phyloP scores from a whole-genome alignment of 2,329 filamentous ascomycete genomes.

The Nemania diffusa region DNA sequence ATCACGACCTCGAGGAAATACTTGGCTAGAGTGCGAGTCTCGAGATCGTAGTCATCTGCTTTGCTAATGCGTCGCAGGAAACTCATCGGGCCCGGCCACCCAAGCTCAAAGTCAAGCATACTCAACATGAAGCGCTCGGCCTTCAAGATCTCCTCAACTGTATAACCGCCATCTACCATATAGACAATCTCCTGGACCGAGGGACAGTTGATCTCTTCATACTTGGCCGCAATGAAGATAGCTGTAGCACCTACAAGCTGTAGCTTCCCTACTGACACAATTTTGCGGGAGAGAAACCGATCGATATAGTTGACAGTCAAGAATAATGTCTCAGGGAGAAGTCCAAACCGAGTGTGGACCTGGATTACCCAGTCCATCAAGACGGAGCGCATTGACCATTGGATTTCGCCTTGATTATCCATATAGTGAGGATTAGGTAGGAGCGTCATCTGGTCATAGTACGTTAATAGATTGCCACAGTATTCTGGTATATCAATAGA shows the following conservation, averaged over 20 bases:
- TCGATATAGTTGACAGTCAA: conserved; percentile 97
- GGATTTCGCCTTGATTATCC: conserved; percentile 95
- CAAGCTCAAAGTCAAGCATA: conserved; percentile 94
- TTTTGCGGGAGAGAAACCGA: conserved; percentile 92
- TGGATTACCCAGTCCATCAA: conserved; percentile 99
- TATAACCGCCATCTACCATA: conserved; percentile 96
- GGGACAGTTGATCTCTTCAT: conserved; percentile 98
- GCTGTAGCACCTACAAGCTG: conserved; percentile 97
- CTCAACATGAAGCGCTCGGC: conserved; percentile 98
- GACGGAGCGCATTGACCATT: conserved; percentile 98
- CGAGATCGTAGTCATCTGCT: conserved; percentile 95
- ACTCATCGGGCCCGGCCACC: conserved; percentile 99
- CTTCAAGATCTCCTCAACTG: conserved; percentile 90
- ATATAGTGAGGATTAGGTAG: conserved; percentile 93
- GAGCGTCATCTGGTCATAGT: conserved; percentile 71
- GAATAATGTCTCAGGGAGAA: conserved; percentile 95
- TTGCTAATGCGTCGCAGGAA: conserved; percentile 97
- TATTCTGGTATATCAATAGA: background rate
- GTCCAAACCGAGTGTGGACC: conserved; percentile 89
- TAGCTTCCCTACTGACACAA: conserved; percentile 93
- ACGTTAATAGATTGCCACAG: conserved; percentile 34
- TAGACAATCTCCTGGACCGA: conserved; percentile 95
- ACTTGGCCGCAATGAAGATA: conserved; percentile 95
- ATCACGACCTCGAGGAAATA: conserved; percentile 97
- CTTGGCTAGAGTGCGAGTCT: conserved; percentile 94